Evolutionary conservation across 2,329 filamentous ascomycete species (phyloP), one percentile per base, ranked within the genome.

Genomic region (Cyphellophora attinorum): DNA sequence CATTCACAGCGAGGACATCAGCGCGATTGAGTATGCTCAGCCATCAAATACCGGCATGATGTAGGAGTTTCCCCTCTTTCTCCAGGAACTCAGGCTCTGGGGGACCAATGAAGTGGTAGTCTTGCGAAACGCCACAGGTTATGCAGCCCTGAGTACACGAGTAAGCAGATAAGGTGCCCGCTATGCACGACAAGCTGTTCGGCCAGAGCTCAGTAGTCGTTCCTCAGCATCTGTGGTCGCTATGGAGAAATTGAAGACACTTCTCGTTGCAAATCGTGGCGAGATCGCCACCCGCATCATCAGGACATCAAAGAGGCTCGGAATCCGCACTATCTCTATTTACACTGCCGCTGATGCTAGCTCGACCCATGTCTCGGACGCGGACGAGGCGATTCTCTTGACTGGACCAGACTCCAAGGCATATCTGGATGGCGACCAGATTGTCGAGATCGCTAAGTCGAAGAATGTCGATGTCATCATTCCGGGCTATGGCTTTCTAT

Each of bases 401-500:
- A 53, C 59, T 1, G 68, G 68, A 0, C 52, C 59, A 11, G 63
- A 67, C 46, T 56, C 62, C 27, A 64, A 60, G 16, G 67, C 64
- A 3, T 74, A 74, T 43, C 40, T 46, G 23, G 44, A 50, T 18
- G 42, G 35, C 17, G 53, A 61, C 13, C 49, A 56, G 29, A 60
- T 63, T 3, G 55, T 79, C 12, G 49, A 59, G 3, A 62, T 76
- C n/a, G 72, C 74, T 6, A 63, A 62, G 27, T 51, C 59, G 3
- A 56, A 64, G 11, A 49, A 57, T 2, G 70, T 56, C 2, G 65
- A 80, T 40, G 75, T 74, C 3, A 65, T 81, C 11, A 74, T 78
- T 32, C 77, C 77, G 0, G 77, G 78, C 2, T 81, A 82, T 56
- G 78, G 78, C 0, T 81, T 80, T 40, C 54, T 82, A 1, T 71